phyloP scores from a whole-genome alignment of 768 basidiomycete genomes.

The Cystobasidiopsis lactophilus region DNA sequence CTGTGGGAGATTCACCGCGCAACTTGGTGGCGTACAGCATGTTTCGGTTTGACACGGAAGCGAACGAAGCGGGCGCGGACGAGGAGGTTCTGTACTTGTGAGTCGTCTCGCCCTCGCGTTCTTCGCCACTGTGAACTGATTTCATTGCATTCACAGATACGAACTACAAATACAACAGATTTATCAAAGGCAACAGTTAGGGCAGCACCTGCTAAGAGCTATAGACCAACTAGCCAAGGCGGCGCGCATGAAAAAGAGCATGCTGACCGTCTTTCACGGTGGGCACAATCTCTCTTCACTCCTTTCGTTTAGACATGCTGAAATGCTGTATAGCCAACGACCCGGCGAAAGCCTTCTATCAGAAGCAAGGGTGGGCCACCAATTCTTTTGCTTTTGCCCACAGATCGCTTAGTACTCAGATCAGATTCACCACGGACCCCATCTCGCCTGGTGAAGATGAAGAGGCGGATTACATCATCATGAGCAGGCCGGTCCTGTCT shows the following conservation, averaged over 20 bases:
- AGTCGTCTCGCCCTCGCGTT: too few species aligned
- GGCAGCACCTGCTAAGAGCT: conserved; percentile 33
- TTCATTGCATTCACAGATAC: conserved; percentile 33
- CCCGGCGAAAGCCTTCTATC: too few species aligned
- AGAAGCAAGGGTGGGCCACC: too few species aligned
- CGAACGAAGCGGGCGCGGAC: conserved; percentile 21
- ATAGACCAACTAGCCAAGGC: conserved; percentile 33
- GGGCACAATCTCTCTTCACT: background rate
- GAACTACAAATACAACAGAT: conserved; percentile 42
- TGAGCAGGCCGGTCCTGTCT: too few species aligned
- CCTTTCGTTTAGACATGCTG: too few species aligned
- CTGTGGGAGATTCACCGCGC: too few species aligned
- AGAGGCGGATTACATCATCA: too few species aligned
- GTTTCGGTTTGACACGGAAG: conserved; percentile 56
- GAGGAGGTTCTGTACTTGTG: conserved; percentile 49
- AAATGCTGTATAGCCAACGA: too few species aligned
- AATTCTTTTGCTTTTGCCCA: too few species aligned
- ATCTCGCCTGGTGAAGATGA: too few species aligned
- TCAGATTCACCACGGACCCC: too few species aligned
- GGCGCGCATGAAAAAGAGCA: conserved; percentile 44
- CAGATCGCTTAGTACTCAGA: too few species aligned
- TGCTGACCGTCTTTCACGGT: conserved; percentile 60
- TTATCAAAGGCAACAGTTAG: conserved; percentile 36
- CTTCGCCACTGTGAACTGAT: background rate
- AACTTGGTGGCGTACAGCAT: conserved; percentile 30